phyloP scores from a whole-genome alignment of 2,329 filamentous ascomycete genomes.

The Penicillium verrucosum region DNA sequence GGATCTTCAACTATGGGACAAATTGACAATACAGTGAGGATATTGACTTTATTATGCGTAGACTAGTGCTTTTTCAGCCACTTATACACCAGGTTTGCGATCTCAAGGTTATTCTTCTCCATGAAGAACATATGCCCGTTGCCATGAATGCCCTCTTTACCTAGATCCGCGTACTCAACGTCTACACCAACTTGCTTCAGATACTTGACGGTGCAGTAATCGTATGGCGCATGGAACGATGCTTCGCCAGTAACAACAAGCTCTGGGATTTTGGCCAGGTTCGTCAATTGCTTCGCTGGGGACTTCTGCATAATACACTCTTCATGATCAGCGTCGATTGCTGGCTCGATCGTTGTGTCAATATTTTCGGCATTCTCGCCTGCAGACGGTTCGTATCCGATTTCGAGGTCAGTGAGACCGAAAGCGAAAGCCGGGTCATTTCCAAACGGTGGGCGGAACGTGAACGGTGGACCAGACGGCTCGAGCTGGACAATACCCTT shows the following conservation, averaged over 20 bases:
- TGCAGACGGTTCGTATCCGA: slow-evolving; percentile 14
- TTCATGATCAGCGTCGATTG: not conserved
- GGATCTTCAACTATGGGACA: not conserved
- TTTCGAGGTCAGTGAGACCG: slow-evolving; percentile 21
- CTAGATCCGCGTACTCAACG: slow-evolving; percentile 47
- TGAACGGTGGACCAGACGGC: slow-evolving; percentile 49
- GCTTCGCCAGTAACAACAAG: slow-evolving; percentile 53
- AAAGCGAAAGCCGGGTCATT: slow-evolving; percentile 12
- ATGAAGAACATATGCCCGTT: slow-evolving; percentile 52
- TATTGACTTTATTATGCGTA: not conserved
- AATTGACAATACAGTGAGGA: not conserved
- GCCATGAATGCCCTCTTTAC: slow-evolving; percentile 46
- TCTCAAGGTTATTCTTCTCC: slow-evolving; percentile 24
- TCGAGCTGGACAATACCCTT: slow-evolving; percentile 52
- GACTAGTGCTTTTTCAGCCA: slow-evolving; percentile 1
- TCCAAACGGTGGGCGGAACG: slow-evolving; percentile 12
- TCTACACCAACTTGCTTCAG: slow-evolving; percentile 52
- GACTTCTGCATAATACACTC: slow-evolving; percentile 41
- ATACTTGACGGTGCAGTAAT: slow-evolving; percentile 54
- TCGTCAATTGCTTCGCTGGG: slow-evolving; percentile 45
- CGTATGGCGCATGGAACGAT: slow-evolving; percentile 54
- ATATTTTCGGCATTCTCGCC: slow-evolving; percentile 12
- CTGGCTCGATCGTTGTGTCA: slow-evolving; percentile 1
- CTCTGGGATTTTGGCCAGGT: slow-evolving; percentile 50
- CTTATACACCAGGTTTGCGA: slow-evolving; percentile 1